phyloP scores from a whole-genome alignment of 768 basidiomycete genomes.

The Auricularia cornea region DNA sequence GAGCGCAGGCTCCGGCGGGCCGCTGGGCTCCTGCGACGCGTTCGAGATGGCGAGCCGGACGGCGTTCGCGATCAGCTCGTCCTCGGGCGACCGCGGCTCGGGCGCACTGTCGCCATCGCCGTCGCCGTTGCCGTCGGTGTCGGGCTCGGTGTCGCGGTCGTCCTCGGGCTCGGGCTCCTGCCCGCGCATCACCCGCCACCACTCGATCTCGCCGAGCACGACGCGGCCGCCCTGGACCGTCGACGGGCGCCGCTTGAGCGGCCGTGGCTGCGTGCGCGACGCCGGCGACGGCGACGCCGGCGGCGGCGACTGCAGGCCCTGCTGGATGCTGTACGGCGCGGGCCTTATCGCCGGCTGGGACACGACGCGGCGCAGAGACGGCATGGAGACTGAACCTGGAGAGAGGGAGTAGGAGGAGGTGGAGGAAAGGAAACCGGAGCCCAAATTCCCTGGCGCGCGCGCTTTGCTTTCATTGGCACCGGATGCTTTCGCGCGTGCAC shows the following conservation, averaged over 20 bases:
- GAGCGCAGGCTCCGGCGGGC: neutral
- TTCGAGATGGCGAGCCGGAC: neutral
- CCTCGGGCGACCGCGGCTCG: neutral
- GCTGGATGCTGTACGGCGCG: conserved; percentile 51
- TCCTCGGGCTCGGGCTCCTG: conserved; percentile 28
- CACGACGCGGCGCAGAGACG: conserved; percentile 71
- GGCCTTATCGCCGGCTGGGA: conserved; percentile 64
- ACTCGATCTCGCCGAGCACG: conserved; percentile 80
- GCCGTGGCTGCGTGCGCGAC: conserved; percentile 31
- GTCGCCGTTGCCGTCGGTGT: conserved; percentile 1
- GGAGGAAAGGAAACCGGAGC: neutral
- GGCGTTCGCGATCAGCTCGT: neutral
- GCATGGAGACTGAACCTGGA: conserved; percentile 30
- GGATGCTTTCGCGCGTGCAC: neutral
- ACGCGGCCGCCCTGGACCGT: conserved; percentile 35
- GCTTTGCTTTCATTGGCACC: neutral
- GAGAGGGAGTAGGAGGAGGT: neutral
- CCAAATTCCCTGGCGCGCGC: too few species aligned
- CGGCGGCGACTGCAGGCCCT: too few species aligned
- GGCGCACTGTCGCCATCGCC: conserved; percentile 1
- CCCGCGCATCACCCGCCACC: conserved; percentile 74
- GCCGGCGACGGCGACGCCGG: conserved; percentile 19
- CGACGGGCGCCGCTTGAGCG: conserved; percentile 46
- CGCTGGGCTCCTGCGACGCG: neutral
- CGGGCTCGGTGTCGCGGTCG: neutral